phyloP scores from a whole-genome alignment of 352 stramenopile genomes.

The Phytophthora gonapodyides region DNA sequence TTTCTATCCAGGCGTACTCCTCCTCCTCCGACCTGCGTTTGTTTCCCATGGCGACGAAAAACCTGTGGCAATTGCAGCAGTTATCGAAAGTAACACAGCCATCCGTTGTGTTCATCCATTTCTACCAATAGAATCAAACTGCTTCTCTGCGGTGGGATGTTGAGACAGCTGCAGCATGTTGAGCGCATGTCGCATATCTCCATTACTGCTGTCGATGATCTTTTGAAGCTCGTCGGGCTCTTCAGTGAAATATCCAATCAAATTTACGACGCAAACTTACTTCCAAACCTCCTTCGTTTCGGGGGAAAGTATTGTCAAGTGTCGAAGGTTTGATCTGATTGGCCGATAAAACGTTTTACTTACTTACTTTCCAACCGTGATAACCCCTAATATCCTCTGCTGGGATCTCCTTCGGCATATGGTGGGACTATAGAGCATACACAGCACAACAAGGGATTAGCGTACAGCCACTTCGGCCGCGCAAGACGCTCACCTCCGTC shows the following conservation, averaged over 20 bases:
- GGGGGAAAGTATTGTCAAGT: constrained; percentile 1
- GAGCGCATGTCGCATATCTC: constrained; percentile 80
- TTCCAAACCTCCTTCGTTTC: constrained; percentile 9
- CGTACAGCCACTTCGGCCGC: too few relatives aligned
- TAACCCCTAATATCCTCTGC: too few relatives aligned
- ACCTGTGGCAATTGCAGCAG: not conserved
- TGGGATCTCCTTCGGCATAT: too few relatives aligned
- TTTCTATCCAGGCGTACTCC: constrained; percentile 1
- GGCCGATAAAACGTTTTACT: too few relatives aligned
- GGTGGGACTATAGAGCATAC: too few relatives aligned
- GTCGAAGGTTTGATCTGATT: constrained; percentile 6
- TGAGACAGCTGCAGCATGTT: constrained; percentile 73
- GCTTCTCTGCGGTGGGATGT: constrained; percentile 17
- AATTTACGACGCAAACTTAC: not conserved
- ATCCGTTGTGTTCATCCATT: constrained; percentile 1
- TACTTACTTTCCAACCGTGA: too few relatives aligned
- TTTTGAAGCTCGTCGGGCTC: constrained; percentile 42
- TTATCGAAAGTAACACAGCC: too few relatives aligned
- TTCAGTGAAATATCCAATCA: constrained; percentile 1
- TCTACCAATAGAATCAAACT: constrained; percentile 11
- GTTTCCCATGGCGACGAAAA: constrained; percentile 4
- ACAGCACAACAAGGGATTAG: too few relatives aligned
- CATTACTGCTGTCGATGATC: constrained; percentile 65
- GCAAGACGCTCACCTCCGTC: too few relatives aligned
- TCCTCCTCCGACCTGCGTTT: constrained; percentile 8